Conservation (phyloP, 2,329 filamentous ascomycete species). For the Cladosporium sp. region DNA sequence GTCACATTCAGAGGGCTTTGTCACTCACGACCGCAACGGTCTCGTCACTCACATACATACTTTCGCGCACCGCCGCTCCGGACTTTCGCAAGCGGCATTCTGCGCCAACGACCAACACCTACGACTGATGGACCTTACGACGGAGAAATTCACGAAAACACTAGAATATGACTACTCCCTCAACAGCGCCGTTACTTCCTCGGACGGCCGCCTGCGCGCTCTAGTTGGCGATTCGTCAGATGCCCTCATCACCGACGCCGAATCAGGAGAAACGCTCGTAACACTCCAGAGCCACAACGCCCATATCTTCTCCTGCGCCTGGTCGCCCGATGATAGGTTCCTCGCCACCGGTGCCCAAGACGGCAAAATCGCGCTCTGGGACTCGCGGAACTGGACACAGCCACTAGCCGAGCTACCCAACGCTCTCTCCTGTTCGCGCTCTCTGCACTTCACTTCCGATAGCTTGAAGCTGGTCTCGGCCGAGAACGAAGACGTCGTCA, state of each 20-base stretch:
- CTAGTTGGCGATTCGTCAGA: slow-evolving; percentile 70
- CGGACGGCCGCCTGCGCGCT: slow-evolving; percentile 68
- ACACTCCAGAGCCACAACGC: slow-evolving; percentile 60
- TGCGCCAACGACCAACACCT: slow-evolving; percentile 59
- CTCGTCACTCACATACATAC: slow-evolving; percentile 62
- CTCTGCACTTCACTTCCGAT: slow-evolving; percentile 69
- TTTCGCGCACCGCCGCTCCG: slow-evolving; percentile 48
- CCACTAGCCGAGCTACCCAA: slow-evolving; percentile 58
- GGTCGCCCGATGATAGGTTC: slow-evolving; percentile 74
- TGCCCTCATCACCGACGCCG: slow-evolving; percentile 68
- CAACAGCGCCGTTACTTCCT: slow-evolving; percentile 72
- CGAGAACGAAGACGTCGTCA: slow-evolving; percentile 73
- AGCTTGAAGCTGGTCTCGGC: slow-evolving; percentile 71
- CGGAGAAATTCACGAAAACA: slow-evolving; percentile 59
- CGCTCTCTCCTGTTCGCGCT: slow-evolving; percentile 68
- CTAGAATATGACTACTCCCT: slow-evolving; percentile 61
- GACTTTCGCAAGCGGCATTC: slow-evolving; percentile 53
- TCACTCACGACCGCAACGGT: slow-evolving; percentile 52
- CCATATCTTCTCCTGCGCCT: slow-evolving; percentile 74
- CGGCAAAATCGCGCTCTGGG: slow-evolving; percentile 71
- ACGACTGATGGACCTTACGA: slow-evolving; percentile 55
- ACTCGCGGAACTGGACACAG: slow-evolving; percentile 67
- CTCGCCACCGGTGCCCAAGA: slow-evolving; percentile 79
- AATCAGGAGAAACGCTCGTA: slow-evolving; percentile 60
- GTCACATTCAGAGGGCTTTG: slow-evolving; percentile 44